Evolutionary conservation across 2,329 filamentous ascomycete genomes (phyloP).

Genomic region (Diaporthe sp.): DNA sequence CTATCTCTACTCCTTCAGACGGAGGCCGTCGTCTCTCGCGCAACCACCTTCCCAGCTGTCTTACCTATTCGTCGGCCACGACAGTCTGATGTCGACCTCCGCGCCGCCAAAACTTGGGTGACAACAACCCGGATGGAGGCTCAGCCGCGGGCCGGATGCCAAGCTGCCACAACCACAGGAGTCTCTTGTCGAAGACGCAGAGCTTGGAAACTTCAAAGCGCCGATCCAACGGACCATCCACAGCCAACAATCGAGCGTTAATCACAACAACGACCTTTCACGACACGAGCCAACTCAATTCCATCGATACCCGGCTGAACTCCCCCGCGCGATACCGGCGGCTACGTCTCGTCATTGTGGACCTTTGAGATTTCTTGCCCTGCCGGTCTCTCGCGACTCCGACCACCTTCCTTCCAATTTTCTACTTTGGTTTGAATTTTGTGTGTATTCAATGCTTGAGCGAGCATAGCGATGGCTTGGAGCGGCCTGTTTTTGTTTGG

Average conservation of each 20-base stretch:
- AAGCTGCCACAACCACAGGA: conserved; percentile 36
- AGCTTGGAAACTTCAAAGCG: not conserved
- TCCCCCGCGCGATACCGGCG: conserved; percentile 16
- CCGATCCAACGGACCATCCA: not conserved
- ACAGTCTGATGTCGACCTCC: conserved; percentile 56
- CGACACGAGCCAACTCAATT: conserved; percentile 16
- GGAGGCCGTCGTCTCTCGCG: conserved; percentile 50
- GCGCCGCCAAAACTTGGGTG: conserved; percentile 48
- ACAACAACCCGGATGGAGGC: not conserved
- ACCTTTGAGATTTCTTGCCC: conserved; percentile 2
- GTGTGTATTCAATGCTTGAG: conserved; percentile 35
- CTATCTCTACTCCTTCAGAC: conserved; percentile 63
- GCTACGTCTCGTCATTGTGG: conserved; percentile 27
- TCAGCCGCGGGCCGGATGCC: conserved; percentile 41
- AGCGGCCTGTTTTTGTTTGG: not conserved
- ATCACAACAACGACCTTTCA: conserved; percentile 14
- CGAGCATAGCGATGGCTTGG: conserved; percentile 40
- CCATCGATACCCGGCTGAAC: conserved; percentile 10
- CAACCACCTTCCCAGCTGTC: conserved; percentile 63
- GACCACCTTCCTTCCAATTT: conserved; percentile 24
- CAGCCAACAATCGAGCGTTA: conserved; percentile 15
- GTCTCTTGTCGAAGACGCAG: conserved; percentile 39
- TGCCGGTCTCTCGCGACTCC: conserved; percentile 29
- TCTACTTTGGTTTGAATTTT: conserved; percentile 15
- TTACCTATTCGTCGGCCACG: conserved; percentile 61